Evolutionary conservation across 2,329 filamentous ascomycete genomes (phyloP).

Genomic region (Cercospora sp.): DNA sequence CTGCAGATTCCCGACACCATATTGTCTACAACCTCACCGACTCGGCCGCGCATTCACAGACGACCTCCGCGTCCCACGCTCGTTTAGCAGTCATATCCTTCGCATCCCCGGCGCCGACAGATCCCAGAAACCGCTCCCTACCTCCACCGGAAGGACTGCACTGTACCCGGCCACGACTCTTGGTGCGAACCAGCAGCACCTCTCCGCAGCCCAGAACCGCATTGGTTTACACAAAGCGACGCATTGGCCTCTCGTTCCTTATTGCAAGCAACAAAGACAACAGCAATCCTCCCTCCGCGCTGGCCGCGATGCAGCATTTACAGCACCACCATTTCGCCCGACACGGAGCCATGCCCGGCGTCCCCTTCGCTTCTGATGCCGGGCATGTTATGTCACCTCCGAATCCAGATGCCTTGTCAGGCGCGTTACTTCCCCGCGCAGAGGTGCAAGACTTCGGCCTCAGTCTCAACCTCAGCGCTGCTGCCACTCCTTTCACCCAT

Average conservation of each 20-base stretch:
- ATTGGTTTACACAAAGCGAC: neutral
- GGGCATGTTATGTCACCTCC: slow-evolving; percentile 26
- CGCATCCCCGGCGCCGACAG: neutral
- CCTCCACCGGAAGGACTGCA: neutral
- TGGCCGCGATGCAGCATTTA: slow-evolving; percentile 27
- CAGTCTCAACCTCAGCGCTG: slow-evolving; percentile 25
- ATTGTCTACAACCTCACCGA: neutral
- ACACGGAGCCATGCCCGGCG: slow-evolving; percentile 13
- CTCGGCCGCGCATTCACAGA: slow-evolving; percentile 4
- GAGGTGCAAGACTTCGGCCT: slow-evolving; percentile 24
- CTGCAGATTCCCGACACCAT: neutral
- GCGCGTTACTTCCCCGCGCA: slow-evolving; percentile 11
- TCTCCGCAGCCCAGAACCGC: neutral
- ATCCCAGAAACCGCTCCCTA: neutral
- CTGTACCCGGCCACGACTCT: neutral
- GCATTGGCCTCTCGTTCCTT: slow-evolving; percentile 18
- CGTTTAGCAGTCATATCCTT: slow-evolving; percentile 3
- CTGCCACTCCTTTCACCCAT: slow-evolving; percentile 37
- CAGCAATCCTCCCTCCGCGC: slow-evolving; percentile 20
- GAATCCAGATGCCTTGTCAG: slow-evolving; percentile 21
- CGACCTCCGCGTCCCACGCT: neutral
- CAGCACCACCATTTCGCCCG: slow-evolving; percentile 22
- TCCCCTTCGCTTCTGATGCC: slow-evolving; percentile 21
- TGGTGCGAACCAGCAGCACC: neutral
- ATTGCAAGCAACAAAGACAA: slow-evolving; percentile 8